These are phyloP conservation scores for Ascoidea asiatica DNA, from an alignment of 805 yeast species.

Conservation along the genomic window DNA sequence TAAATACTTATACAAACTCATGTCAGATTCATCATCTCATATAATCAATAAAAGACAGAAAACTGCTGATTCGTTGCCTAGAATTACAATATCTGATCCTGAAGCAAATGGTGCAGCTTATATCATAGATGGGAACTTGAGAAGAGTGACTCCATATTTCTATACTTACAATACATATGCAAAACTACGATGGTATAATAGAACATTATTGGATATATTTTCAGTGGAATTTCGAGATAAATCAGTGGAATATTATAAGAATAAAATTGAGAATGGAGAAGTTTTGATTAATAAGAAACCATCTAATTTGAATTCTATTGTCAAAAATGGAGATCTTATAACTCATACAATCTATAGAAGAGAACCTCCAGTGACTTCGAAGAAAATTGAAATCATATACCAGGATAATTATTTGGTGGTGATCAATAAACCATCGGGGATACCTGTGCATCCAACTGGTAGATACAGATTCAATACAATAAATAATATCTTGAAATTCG, in stretches of 20 bases:
- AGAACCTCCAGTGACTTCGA: conserved; percentile 68
- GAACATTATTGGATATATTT: conserved; percentile 72
- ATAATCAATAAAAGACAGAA: too few relatives aligned
- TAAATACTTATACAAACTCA: too few relatives aligned
- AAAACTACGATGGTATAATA: conserved; percentile 81
- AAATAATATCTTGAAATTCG: conserved; percentile 63
- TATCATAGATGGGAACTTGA: too few relatives aligned
- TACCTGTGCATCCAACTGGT: conserved; percentile 96
- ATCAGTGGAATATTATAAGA: conserved; percentile 48
- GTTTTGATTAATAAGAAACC: conserved; percentile 51
- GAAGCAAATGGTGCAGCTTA: too few relatives aligned
- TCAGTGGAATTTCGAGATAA: conserved; percentile 74
- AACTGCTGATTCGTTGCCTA: too few relatives aligned
- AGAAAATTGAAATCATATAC: conserved; percentile 41
- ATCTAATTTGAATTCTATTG: conserved; percentile 44
- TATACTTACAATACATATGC: conserved; percentile 87
- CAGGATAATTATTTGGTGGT: conserved; percentile 69
- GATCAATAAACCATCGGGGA: conserved; percentile 86
- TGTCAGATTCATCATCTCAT: too few relatives aligned
- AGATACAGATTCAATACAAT: conserved; percentile 59
- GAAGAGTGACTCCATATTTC: conserved; percentile 74
- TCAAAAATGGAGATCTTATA: conserved; percentile 74
- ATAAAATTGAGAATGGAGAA: conserved; percentile 43
- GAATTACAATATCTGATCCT: too few relatives aligned
- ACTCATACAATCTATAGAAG: conserved; percentile 75